Conservation (phyloP, 2,329 filamentous ascomycete genomes). For the Fonsecaea nubica region DNA sequence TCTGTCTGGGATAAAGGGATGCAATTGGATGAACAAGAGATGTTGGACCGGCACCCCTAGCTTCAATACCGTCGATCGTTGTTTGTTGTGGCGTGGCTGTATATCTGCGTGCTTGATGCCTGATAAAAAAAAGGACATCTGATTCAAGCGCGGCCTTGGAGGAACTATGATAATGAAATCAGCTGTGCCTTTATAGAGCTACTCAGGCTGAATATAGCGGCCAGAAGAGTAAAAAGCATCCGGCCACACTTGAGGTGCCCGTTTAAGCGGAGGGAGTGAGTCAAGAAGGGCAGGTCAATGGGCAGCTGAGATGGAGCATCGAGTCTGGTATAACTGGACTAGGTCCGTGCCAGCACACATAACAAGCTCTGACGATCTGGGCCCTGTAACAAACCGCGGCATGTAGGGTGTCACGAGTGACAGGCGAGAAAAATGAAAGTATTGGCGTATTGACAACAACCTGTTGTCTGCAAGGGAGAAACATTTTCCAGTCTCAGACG, state of each 20-base stretch:
- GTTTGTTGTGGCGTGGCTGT: conserved; percentile 7
- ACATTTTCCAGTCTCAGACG: not conserved
- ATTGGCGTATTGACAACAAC: conserved; percentile 12
- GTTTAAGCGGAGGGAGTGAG: not conserved
- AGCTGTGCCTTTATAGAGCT: not conserved
- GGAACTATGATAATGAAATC: not conserved
- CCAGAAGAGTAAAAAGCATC: not conserved
- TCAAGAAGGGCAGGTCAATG: not conserved
- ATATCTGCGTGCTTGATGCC: not conserved
- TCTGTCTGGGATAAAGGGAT: conserved; percentile 5
- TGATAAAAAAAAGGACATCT: not conserved
- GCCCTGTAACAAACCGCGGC: conserved; percentile 7
- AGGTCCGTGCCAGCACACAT: conserved; percentile 20
- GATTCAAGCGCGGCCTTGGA: not conserved
- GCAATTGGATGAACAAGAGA: conserved; percentile 1
- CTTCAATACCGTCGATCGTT: conserved; percentile 5
- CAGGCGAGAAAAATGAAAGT: conserved; percentile 7
- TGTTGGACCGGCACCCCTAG: conserved; percentile 11
- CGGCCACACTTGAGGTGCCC: not conserved
- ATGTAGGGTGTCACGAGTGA: conserved; percentile 12
- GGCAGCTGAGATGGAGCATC: conserved; percentile 2
- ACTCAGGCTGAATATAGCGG: not conserved
- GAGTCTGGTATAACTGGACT: conserved; percentile 8
- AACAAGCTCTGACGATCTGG: conserved; percentile 9
- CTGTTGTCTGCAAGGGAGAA: conserved; percentile 9